Conservation (phyloP, 2,329 filamentous ascomycete genomes). For the Botrytis hyacinthi region DNA sequence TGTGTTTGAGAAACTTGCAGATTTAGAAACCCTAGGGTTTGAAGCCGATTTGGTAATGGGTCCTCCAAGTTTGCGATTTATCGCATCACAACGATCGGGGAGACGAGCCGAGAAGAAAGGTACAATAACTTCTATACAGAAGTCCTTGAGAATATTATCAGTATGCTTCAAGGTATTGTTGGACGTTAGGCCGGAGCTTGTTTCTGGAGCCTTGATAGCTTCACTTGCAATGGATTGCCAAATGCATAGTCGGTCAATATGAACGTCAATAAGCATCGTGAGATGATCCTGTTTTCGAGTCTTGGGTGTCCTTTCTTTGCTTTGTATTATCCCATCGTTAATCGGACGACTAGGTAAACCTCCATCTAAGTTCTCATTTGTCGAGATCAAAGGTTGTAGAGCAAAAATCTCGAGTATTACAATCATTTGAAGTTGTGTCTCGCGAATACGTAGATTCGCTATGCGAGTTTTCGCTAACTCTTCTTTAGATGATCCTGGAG, state of each 20-base stretch:
- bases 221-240: constrained; percentile 75
- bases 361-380: constrained; percentile 38
- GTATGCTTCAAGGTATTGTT: constrained; percentile 28
- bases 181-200: constrained; percentile 37
- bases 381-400: constrained; percentile 55
- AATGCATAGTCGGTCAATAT: constrained; percentile 76
- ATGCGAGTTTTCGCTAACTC: constrained; percentile 58
- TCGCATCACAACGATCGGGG: constrained; percentile 66
- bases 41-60: constrained; percentile 60
- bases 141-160: constrained; percentile 66
- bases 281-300: constrained; percentile 54
- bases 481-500: constrained; percentile 46
- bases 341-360: constrained; percentile 36
- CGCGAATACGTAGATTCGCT: constrained; percentile 67
- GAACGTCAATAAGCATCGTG: constrained; percentile 64
- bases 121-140: constrained; percentile 76
- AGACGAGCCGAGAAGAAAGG: constrained; percentile 78
- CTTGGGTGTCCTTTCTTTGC: constrained; percentile 32
- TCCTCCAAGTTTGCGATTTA: constrained; percentile 75
- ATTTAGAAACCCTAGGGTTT: constrained; percentile 49
- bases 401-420: constrained; percentile 74
- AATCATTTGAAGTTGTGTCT: constrained; percentile 79
- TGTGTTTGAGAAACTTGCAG: constrained; percentile 41
- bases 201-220: constrained; percentile 44
- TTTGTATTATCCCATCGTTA: constrained; percentile 24